A percentile compares a stretch with the other conserved stretches of the same genome.
Evolutionary conservation across 2,329 filamentous ascomycete species (phyloP).

Genomic region (Diaporthe batatas): DNA sequence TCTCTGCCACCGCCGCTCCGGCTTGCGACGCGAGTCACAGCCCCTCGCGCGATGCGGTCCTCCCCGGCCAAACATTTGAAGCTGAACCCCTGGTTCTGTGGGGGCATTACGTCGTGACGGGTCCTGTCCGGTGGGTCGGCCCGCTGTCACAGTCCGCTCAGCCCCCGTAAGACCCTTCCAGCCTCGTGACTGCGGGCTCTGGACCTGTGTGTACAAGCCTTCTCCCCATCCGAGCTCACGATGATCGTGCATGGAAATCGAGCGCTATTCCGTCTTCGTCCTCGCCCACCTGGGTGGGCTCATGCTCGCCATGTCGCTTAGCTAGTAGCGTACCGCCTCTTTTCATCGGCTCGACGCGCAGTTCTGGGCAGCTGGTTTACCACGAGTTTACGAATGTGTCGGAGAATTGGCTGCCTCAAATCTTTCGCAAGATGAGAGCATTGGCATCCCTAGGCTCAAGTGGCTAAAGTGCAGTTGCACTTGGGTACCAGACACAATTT

Average conservation of each 20-base stretch:
- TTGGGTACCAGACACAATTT: background rate
- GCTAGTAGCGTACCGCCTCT: background rate
- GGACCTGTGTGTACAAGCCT: background rate
- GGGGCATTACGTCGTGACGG: conserved; percentile 27
- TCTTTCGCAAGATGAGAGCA: too few species aligned
- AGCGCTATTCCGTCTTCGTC: background rate
- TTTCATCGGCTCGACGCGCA: background rate
- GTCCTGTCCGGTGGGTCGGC: conserved; percentile 29
- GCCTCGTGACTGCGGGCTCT: conserved; percentile 3
- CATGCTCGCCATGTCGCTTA: background rate
- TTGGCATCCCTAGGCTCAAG: too few species aligned
- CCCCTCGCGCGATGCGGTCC: conserved; percentile 20
- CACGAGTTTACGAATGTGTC: background rate
- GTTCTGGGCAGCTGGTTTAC: background rate
- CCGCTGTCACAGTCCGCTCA: conserved; percentile 27
- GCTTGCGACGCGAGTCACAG: conserved; percentile 30
- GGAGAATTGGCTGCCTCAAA: too few species aligned
- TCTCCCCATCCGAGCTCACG: background rate
- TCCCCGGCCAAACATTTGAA: conserved; percentile 28
- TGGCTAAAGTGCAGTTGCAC: background rate
- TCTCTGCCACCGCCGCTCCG: background rate
- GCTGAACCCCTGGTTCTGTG: conserved; percentile 30
- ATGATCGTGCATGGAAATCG: background rate
- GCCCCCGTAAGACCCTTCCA: conserved; percentile 24
- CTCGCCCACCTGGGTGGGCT: background rate